Evolutionary conservation across 257 asterid genomes (phyloP), one percentile per base, ranked within the genome.

Genomic region (Solanum pimpinellifolium): DNA sequence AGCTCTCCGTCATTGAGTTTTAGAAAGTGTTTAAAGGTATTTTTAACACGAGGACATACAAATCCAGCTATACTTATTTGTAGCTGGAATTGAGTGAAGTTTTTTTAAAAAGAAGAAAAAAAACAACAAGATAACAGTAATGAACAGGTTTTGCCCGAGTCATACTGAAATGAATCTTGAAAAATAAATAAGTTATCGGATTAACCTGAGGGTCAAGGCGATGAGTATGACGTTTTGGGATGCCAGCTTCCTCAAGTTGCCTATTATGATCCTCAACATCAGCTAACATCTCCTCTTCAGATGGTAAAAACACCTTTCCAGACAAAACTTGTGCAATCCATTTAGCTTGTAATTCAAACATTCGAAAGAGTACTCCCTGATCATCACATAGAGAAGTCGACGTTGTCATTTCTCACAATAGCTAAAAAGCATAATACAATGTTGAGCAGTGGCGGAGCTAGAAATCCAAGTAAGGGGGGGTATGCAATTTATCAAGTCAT

Each of bases 251-350:
- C 60, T 49, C 60, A 49, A 49, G 23, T 15, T 49, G 60, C 60
- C 60, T 49, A 49, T 49, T 94, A 87, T 90, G 46, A 31, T 87
- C 85, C 82, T 91, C 70, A n/a, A 92, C 91, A 37, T 92, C 92
- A 0, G 91, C 87, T 85, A 89, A 25, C 98, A 94, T 95, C 41
- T 91, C 90, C 85, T 89, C 93, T 77, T 65, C 83, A 0, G 93
- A 89, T 49, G 60, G 60, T 56, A 95, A 90, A 39, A 27, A 12
- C 2, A 39, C 91, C 84, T 88, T 91, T 14, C 95, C 95, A 2
- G 95, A 92, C 69, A 94, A 83, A 68, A 90, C 91, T 6, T 39
- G 86, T 1, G 97, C 95, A 18, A 93, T 88, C 98, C 98, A 95
- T 91, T 89, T 92, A 11, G 94, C 92, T 91, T 95, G 98, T 39